Conservation (phyloP, 169 alveolate species). For the Toxoplasma gondii region DNA sequence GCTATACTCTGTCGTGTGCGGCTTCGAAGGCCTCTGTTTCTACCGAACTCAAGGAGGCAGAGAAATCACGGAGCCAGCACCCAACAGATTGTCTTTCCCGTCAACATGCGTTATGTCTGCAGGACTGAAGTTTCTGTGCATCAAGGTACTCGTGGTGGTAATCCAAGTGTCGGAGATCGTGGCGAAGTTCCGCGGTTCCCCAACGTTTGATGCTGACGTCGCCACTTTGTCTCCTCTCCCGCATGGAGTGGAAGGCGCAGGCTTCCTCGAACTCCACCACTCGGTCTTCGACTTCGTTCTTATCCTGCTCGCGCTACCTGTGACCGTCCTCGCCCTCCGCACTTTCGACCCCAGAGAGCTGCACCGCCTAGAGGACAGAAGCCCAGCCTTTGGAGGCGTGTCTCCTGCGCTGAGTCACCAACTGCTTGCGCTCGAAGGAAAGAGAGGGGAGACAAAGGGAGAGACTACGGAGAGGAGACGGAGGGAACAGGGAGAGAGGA, state of each 20-base stretch:
- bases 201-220: neutral
- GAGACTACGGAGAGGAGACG: neutral
- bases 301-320: neutral
- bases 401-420: neutral
- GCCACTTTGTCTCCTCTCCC: neutral
- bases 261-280: neutral
- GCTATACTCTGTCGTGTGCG: too few species aligned
- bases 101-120: neutral
- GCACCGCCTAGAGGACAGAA: neutral
- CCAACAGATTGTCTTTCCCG: too few species aligned
- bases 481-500: too few species aligned
- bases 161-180: conserved; percentile 22
- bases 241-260: neutral
- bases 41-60: too few species aligned
- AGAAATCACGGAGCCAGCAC: too few species aligned
- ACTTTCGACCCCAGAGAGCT: neutral
- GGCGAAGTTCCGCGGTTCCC: conserved; percentile 6
- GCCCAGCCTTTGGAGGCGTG: neutral
- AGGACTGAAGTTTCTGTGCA: conserved; percentile 17
- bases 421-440: neutral
- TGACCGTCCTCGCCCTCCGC: conserved; percentile 9
- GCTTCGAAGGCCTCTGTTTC: too few species aligned
- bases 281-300: neutral
- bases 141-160: neutral
- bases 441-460: neutral